Evolutionary conservation across 1,139 yeast species (phyloP), one percentile per base, ranked within the genome.

Genomic region (Blastobotrys apis): DNA sequence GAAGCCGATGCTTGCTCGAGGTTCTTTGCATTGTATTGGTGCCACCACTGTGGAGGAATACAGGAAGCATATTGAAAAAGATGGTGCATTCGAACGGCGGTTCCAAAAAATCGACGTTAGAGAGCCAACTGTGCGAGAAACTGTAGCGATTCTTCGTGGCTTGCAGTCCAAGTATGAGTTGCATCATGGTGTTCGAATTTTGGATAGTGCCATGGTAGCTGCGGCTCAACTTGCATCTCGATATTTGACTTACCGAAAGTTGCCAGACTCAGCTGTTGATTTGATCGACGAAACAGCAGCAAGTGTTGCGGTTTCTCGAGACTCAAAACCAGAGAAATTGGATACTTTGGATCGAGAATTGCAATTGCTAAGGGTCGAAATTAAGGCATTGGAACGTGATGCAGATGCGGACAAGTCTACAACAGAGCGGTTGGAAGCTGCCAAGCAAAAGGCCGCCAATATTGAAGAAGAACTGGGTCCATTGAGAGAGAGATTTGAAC

Each of bases 51-150:
- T 87, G 58, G 83, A 84, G 47, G 99, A 92, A 68, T 92, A 92
- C 72, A 78, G 97, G 63, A 83, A 90, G 63, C 81, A 82, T 61
- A 83, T 92, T 51, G 87, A 94, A 60, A 92, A 92, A 66, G 99
- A 92, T 67, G 98, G 96, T 64, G 98, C 99, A 1, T 90, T 92
- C 65, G 99, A 92, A 67, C 84, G 99, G 75, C 80, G 99, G 65
- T 92, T 92, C 77, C 99, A 92, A 68, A 88, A 87, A 64, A 85
- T 94, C 55, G 95, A 90, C 60, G 97, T 92, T 17, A 87, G 86
- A 40, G 99, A 94, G 57, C 92, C 97, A 46, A 84, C 96, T 0
- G 79, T 87, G 26, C 77, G 84, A 55, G 97, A 92, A 68, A 88
- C 98, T 0, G 87, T 92, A 44, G 97, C 97, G 6, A 92, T 92